These are phyloP conservation scores for Russula brevipes DNA, from an alignment of 768 basidiomycete species.

Conservation along the genomic window DNA sequence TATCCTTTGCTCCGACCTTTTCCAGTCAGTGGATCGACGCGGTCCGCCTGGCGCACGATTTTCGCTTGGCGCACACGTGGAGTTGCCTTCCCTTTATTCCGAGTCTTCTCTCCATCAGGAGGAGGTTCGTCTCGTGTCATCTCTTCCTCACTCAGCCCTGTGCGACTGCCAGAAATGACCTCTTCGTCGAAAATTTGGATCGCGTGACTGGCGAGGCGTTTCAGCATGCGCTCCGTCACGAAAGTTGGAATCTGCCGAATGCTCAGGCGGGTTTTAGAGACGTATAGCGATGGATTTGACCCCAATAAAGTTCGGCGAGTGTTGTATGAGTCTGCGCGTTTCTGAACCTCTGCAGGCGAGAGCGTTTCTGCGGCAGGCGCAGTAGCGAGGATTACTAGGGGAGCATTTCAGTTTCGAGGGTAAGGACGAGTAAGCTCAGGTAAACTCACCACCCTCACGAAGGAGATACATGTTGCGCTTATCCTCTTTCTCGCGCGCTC, in stretches of 20 bases:
- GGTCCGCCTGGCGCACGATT: slow-evolving; percentile 83
- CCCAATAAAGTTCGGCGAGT: slow-evolving; percentile 78
- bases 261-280: slow-evolving; percentile 91
- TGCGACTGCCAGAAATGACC: slow-evolving; percentile 55
- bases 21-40: slow-evolving; percentile 82
- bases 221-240: slow-evolving; percentile 84
- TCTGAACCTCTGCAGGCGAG: slow-evolving; percentile 72
- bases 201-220: slow-evolving; percentile 80
- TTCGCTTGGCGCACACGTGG: slow-evolving; percentile 63
- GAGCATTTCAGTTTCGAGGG: neutral
- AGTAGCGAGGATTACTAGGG: slow-evolving; percentile 82
- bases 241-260: slow-evolving; percentile 90
- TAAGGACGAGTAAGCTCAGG: neutral
- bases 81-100: slow-evolving; percentile 29
- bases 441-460: slow-evolving; percentile 81
- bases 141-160: slow-evolving; percentile 69
- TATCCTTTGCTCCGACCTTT: slow-evolving; percentile 90
- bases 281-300: slow-evolving; percentile 89
- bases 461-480: slow-evolving; percentile 95
- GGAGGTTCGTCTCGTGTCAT: slow-evolving; percentile 35
- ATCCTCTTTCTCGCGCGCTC: slow-evolving; percentile 81
- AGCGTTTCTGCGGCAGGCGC: slow-evolving; percentile 72
- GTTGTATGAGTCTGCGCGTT: slow-evolving; percentile 79
- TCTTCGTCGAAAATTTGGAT: slow-evolving; percentile 75
- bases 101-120: slow-evolving; percentile 23